phyloP scores from a whole-genome alignment of 441 rosid genomes.

The Adansonia rubrostipa region DNA sequence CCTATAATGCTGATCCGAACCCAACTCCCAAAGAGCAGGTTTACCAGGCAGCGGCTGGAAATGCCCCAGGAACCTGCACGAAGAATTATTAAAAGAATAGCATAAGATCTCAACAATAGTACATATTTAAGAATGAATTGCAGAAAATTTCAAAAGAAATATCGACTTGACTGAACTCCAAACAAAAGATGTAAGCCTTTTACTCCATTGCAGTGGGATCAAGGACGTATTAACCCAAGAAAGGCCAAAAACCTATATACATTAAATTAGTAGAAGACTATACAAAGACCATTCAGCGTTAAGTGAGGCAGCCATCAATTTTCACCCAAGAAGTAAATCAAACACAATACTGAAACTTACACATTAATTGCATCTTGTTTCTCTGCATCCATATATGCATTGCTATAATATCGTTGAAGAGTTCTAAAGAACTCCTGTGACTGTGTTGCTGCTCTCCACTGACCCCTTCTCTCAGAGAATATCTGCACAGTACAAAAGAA shows the following conservation, averaged over 20 bases:
- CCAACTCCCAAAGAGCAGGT: conserved; percentile 92
- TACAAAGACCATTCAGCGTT: neutral
- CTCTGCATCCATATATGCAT: conserved; percentile 95
- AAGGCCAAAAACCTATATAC: neutral
- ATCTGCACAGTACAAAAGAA: conserved; percentile 51
- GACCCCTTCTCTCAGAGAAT: conserved; percentile 96
- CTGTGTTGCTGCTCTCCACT: conserved; percentile 99
- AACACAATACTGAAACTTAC: conserved; percentile 50
- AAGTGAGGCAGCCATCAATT: neutral
- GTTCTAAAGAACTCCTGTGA: conserved; percentile 99
- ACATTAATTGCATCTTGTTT: conserved; percentile 97
- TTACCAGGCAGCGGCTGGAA: conserved; percentile 82
- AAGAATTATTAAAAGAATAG: conserved; percentile 20
- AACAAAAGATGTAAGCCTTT: conserved; percentile 1
- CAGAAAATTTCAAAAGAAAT: neutral
- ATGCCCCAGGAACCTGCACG: conserved; percentile 87
- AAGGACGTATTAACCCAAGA: neutral
- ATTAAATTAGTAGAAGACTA: neutral
- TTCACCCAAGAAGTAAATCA: neutral
- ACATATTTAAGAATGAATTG: neutral
- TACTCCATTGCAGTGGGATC: neutral
- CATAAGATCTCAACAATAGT: conserved; percentile 22
- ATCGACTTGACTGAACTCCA: neutral
- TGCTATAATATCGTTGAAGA: conserved; percentile 95
- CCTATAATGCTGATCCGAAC: conserved; percentile 67